Base-by-base conservation (phyloP, 352 stramenopile species). In the Phytophthora litchii region DNA sequence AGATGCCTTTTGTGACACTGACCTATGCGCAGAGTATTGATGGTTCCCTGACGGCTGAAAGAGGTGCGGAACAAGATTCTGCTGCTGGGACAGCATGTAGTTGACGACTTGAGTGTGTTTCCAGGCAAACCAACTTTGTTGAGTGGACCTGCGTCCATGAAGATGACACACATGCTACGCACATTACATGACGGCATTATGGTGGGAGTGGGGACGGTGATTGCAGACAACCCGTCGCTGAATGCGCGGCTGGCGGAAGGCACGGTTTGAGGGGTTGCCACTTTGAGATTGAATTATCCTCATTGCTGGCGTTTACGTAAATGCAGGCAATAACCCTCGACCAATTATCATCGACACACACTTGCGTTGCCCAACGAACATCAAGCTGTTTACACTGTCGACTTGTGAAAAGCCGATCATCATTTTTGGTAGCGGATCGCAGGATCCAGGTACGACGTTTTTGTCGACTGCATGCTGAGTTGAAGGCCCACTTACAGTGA, bases 11-110 rank as follows among this genome's bases (percentile, higher is more conserved):
- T 23, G 57, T 96, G 36, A 97, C 89, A 34, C 63, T 97, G 14
- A 95, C 88, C 10, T 97, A 96, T 51, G 89, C 89, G 35, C 89
- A 97, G 54, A 97, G 89, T 52, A 85, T 97, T 9, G 89, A 97
- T 46, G 89, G 89, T 1, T 95, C 79, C 3, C 83, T 97, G 31
- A 54, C 88, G 2, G 78, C 72, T 3, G 54, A 83, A 48, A 73
- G 76, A 74, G 86, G 86, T 89, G 43, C 7, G 52, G 7, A 11
- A 54, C 12, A 34, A 13, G 4, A 35, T 32, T 38, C 8, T 54
- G 21, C 9, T 21, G 48, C 17, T 23, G 1, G 2, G 2, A 35
- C 16, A 46, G 17, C 34, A 32, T 23, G 16, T 40, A 17, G 29
- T 60, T 19, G 40, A 49, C 21, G n/a, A 20, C 3, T 35, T 46